These are phyloP conservation scores for Wickerhamomyces sp. DNA, from an alignment of 1,139 yeast species.

Conservation along the genomic window DNA sequence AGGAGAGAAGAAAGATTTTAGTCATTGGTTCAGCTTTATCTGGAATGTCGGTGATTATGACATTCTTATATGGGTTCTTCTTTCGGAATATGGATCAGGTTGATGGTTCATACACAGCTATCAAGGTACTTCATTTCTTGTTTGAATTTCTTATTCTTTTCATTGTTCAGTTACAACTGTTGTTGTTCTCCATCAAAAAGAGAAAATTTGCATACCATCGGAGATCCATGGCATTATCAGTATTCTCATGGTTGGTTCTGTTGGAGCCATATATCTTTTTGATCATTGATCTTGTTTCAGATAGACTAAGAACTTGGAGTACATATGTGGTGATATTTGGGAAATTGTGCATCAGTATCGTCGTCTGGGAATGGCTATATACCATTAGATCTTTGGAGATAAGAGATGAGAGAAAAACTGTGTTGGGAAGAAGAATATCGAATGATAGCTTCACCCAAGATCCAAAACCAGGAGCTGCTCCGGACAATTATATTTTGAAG, in stretches of 20 bases:
- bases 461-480: constrained; percentile 9
- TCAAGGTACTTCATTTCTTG: constrained; percentile 13
- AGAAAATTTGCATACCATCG: constrained; percentile 33
- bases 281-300: constrained; percentile 30
- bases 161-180: constrained; percentile 12
- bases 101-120: background rate
- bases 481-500: constrained; percentile 17
- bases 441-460: constrained; percentile 20
- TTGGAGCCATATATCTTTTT: constrained; percentile 29
- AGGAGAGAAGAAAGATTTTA: constrained; percentile 19
- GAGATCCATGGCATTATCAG: constrained; percentile 38
- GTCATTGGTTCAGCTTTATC: constrained; percentile 8
- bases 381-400: constrained; percentile 40
- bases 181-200: constrained; percentile 14
- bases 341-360: constrained; percentile 36
- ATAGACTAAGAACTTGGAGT: constrained; percentile 40
- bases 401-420: constrained; percentile 40
- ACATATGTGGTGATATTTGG: constrained; percentile 33
- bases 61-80: constrained; percentile 7
- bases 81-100: background rate
- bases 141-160: constrained; percentile 17
- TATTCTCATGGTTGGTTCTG: constrained; percentile 35
- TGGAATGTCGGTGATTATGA: constrained; percentile 6
- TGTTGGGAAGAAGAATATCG: constrained; percentile 40
- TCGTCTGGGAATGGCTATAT: constrained; percentile 50